Base-by-base conservation (phyloP, 2,329 filamentous ascomycete genomes). In the Hymenoscyphus scutula region DNA sequence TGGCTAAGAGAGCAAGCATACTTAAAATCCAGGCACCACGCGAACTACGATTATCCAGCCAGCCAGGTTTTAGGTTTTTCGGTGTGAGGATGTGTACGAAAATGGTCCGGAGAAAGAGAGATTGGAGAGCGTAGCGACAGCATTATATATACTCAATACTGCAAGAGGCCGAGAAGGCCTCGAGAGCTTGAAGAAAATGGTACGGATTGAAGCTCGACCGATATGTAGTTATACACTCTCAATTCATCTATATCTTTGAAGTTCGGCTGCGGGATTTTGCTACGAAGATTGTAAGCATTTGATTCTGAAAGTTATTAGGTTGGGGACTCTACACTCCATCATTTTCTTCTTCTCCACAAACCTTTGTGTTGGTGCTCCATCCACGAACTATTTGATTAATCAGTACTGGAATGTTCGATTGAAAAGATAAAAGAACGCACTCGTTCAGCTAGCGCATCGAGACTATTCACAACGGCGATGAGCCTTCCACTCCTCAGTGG, bases 361-460 rank as follows among this genome's bases (percentile, higher is more conserved):
- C 66, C 79, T 74, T 71, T 77, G 72, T 63, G 65, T 72, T 0
- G 79, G 80, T 11, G 78, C 78, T 56, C 75, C 79, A 53, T 80
- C 79, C 0, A 81, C 78, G 67, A 81, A 80, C 60, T 62, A 37
- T 10, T 34, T 27, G 51, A 27, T 8, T 8, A 41, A 19, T 54
- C 17, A 60, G 34, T 15, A 13, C 19, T 7, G 32, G 32, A 37
- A 27, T 13, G n/a, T n/a, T n/a, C 5, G 11, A 7, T 3, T 30
- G 11, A 3, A 41, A 11, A 45, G 17, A 25, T 1, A 38, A 38
- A 8, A 25, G 11, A 17, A 58, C 38, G 17, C 58, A 62, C 60
- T 59, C 80, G 70, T 68, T 82, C 80, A 2, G 77, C 75, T 58
- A 82, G 67, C 30, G 80, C 80, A 75, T 81, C 77, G 10, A 80